Base-by-base conservation (phyloP, 2,329 filamentous ascomycete species). In the Fusarium xyrophilum region DNA sequence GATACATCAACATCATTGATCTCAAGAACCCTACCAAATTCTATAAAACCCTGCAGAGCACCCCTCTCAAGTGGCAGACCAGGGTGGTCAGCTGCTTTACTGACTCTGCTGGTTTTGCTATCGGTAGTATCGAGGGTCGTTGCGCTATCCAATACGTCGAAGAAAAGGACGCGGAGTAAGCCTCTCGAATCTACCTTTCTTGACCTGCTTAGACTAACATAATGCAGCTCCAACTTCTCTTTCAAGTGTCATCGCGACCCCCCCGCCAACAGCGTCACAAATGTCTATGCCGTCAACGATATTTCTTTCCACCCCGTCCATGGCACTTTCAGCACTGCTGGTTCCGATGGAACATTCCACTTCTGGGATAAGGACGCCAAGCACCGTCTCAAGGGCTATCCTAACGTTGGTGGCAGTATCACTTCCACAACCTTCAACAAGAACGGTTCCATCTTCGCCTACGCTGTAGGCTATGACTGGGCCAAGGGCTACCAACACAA, bases 121-220 rank as follows among this genome's bases (percentile, higher is more conserved):
- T 99, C 52, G 96, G 96, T 56, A 97, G 93, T 77, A 97, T 99
- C 74, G 96, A 99, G 79, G 96, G 96, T 32, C 91, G 96, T 58
- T 99, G 96, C 78, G 96, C 96, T 3, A 99, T 99, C 68, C 96
- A 99, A 78, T 98, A 99, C 75, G 93, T 97, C 36, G 95, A 99
- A 75, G 96, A 99, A 43, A 97, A 97, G 80, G 93, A 99, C 77
- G 83, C 91, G 6, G 87, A 81, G 90, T 90, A 82, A 75, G 74
- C 21, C 19, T 83, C 75, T 39, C 9, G n/a, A 25, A 17, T 17
- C 7, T 32, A 5, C 28, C 15, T 21, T 11, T 30, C n/a, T 14
- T 33, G 10, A 14, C 13, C 25, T 28, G 38, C 28, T 30, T 7
- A 9, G 14, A 35, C 70, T 74, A 55, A 73, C 63, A 39, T 9